Conservation (phyloP, 371 early-diverging fungal species). For the Fennellomyces sp. region DNA sequence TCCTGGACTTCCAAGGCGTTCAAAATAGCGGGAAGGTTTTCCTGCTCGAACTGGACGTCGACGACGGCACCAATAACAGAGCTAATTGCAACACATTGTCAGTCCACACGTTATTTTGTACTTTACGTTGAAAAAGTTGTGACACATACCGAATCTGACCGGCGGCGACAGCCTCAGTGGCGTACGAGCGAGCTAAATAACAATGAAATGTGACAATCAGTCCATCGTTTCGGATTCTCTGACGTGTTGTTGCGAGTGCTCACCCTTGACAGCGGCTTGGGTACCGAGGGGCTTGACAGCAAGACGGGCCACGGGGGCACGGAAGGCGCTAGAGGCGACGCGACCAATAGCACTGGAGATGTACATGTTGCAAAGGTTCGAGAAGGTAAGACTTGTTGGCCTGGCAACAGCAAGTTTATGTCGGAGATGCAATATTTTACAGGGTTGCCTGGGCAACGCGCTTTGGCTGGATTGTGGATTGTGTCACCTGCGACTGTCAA, state of each 20-base stretch:
- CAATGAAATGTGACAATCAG: background rate
- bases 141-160: slow-evolving; percentile 58
- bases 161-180: slow-evolving; percentile 35
- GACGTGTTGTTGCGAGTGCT: background rate
- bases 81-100: slow-evolving; percentile 18
- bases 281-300: slow-evolving; percentile 28
- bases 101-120: no score
- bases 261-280: slow-evolving; percentile 10
- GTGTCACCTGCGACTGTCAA: no score
- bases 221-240: no score
- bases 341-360: slow-evolving; percentile 39
- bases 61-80: slow-evolving; percentile 97
- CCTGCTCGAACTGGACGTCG: slow-evolving; percentile 96
- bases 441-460: background rate
- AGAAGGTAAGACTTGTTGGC: no score
- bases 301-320: slow-evolving; percentile 25
- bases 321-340: slow-evolving; percentile 33
- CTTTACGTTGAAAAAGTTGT: no score
- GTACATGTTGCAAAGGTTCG: slow-evolving; percentile 19
- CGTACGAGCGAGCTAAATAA: slow-evolving; percentile 36
- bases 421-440: background rate
- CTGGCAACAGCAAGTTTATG: background rate
- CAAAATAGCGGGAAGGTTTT: slow-evolving; percentile 91
- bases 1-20: slow-evolving; percentile 95
- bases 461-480: no score